Evolutionary conservation across 306 rosid genomes (phyloP).

Genomic region (Inga laurina): DNA sequence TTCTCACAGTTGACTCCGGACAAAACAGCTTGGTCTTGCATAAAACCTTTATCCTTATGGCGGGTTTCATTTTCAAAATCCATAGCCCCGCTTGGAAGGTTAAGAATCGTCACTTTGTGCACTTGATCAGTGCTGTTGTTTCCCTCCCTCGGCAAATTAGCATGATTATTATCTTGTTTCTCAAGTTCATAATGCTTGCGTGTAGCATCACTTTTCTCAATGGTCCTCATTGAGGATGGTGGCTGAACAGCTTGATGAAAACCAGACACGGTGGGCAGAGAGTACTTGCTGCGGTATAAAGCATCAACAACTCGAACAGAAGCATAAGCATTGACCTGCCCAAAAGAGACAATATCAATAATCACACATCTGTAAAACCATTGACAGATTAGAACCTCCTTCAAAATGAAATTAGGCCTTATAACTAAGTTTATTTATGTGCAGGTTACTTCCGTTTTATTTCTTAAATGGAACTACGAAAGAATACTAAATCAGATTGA

Average conservation of each 20-base stretch:
- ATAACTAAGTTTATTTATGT: neutral
- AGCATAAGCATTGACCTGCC: constrained; percentile 87
- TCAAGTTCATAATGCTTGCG: constrained; percentile 28
- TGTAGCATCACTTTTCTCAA: constrained; percentile 34
- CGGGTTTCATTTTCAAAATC: constrained; percentile 44
- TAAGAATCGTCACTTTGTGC: constrained; percentile 87
- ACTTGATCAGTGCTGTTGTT: constrained; percentile 37
- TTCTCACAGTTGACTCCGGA: constrained; percentile 37
- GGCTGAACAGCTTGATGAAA: constrained; percentile 39
- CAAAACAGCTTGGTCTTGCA: constrained; percentile 35
- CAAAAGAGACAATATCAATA: constrained; percentile 7
- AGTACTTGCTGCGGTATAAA: constrained; percentile 73
- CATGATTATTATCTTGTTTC: constrained; percentile 28
- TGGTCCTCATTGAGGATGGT: constrained; percentile 46
- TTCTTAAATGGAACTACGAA: neutral
- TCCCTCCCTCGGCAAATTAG: constrained; percentile 39
- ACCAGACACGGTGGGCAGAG: constrained; percentile 55
- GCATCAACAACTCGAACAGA: constrained; percentile 72
- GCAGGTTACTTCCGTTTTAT: neutral
- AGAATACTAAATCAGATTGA: neutral
- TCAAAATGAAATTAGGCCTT: neutral
- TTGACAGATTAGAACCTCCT: constrained; percentile 3
- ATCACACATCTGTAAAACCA: neutral
- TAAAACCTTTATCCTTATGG: constrained; percentile 34
- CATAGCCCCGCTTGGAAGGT: constrained; percentile 56